Evolutionary conservation across 495 filamentous ascomycete species (phyloP).

Genomic region (Copromyces sp.): DNA sequence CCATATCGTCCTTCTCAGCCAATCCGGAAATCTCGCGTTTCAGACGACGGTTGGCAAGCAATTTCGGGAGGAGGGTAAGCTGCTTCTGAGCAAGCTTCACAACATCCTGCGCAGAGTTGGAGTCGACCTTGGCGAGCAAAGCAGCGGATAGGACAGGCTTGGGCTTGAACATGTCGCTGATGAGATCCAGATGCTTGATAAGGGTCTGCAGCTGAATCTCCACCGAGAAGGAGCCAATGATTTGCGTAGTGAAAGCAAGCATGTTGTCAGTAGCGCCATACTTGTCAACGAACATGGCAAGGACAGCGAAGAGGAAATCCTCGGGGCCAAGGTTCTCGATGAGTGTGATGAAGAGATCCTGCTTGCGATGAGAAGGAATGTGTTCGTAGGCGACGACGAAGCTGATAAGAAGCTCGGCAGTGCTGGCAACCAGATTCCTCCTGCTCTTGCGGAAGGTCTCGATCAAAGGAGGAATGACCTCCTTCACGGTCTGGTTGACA

Average conservation of each 20-base stretch:
- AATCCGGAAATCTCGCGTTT: conserved; percentile 38
- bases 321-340: conserved; percentile 70
- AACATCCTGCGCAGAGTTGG: conserved; percentile 43
- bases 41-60: conserved; percentile 42
- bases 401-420: conserved; percentile 77
- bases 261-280: conserved; percentile 46
- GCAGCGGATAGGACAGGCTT: conserved; percentile 57
- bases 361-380: conserved; percentile 73
- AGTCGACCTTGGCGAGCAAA: conserved; percentile 56
- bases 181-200: conserved; percentile 59
- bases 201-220: conserved; percentile 60
- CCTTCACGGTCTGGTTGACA: conserved; percentile 77
- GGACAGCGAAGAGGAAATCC: conserved; percentile 67
- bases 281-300: conserved; percentile 61
- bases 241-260: conserved; percentile 41
- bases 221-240: conserved; percentile 47
- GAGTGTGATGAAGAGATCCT: conserved; percentile 69
- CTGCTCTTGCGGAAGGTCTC: conserved; percentile 71
- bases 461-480: conserved; percentile 85
- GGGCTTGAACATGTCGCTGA: conserved; percentile 60
- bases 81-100: conserved; percentile 52
- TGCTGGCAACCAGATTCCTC: conserved; percentile 63
- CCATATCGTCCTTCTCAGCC: conserved; percentile 45
- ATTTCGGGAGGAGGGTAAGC: conserved; percentile 44
- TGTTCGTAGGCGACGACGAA: conserved; percentile 94